Evolutionary conservation across 208 protist species (phyloP).

Genomic region (Tritrichomonas musculus): DNA sequence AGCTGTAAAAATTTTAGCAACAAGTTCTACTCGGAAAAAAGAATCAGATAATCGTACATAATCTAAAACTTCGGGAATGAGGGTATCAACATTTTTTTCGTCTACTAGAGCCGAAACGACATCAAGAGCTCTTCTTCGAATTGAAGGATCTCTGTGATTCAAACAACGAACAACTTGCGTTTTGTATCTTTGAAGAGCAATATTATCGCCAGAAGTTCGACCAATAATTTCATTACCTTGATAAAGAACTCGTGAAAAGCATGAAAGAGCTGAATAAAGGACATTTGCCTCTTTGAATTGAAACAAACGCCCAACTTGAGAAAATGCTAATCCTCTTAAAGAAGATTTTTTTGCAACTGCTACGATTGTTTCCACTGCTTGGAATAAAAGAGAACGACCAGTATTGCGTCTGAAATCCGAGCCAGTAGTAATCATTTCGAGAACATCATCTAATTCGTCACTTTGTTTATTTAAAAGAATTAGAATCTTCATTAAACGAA

Average conservation of each 20-base stretch:
- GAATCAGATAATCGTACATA: not conserved
- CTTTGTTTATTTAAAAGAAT: not conserved
- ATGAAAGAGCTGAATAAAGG: not conserved
- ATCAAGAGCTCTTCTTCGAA: not conserved
- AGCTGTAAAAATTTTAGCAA: conserved; percentile 18
- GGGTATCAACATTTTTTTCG: not conserved
- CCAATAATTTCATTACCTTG: not conserved
- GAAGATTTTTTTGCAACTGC: not conserved
- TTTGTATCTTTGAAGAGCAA: conserved; percentile 10
- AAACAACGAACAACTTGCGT: not conserved
- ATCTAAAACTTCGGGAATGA: conserved; percentile 15
- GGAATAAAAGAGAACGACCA: not conserved
- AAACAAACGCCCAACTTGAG: not conserved
- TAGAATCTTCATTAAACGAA: not conserved
- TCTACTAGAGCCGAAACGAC: not conserved
- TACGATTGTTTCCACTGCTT: not conserved
- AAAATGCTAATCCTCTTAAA: not conserved
- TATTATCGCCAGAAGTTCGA: not conserved
- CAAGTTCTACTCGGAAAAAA: not conserved
- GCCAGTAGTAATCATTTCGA: not conserved
- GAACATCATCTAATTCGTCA: not conserved
- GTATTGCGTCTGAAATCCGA: not conserved
- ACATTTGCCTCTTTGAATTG: conserved; percentile 20
- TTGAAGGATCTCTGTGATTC: not conserved
- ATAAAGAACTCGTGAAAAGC: conserved; percentile 11